A percentile compares a stretch with the other conserved stretches of the same genome.
Evolutionary conservation across 1,139 yeast species (phyloP).

Genomic region (Debaryomyces sp.): DNA sequence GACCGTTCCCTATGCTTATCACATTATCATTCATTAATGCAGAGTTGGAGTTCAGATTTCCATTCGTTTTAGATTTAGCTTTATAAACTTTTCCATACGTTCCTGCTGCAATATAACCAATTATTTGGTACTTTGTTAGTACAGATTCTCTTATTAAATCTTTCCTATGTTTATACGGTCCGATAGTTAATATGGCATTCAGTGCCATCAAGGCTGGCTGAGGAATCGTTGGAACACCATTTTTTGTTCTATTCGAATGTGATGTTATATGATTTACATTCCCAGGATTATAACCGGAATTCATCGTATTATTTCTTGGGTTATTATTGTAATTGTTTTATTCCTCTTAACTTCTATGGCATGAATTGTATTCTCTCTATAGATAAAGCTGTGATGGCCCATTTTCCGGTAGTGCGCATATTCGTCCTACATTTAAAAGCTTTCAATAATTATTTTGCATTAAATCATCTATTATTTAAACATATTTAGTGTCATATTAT

Average conservation of each 20-base stretch:
- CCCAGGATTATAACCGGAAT: slow-evolving; percentile 1
- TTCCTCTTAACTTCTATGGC: not conserved
- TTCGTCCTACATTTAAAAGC: not conserved
- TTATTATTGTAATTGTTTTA: not conserved
- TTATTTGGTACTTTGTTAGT: slow-evolving; percentile 76
- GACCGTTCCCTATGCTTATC: slow-evolving; percentile 10
- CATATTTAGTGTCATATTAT: slow-evolving; percentile 3
- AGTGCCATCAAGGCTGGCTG: slow-evolving; percentile 63
- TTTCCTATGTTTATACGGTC: slow-evolving; percentile 73
- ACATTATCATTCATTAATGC: slow-evolving; percentile 8
- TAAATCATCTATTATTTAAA: slow-evolving; percentile 3
- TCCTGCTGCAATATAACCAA: slow-evolving; percentile 98
- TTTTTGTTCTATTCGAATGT: slow-evolving; percentile 8
- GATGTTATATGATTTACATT: slow-evolving; percentile 2
- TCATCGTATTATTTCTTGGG: not conserved
- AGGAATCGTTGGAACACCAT: slow-evolving; percentile 23
- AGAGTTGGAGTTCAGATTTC: slow-evolving; percentile 7
- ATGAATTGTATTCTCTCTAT: not conserved
- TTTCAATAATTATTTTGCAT: not conserved
- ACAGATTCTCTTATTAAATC: slow-evolving; percentile 74
- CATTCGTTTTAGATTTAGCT: slow-evolving; percentile 56
- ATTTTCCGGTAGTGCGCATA: slow-evolving; percentile 1
- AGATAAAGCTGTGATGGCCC: not conserved
- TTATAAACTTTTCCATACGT: slow-evolving; percentile 97
- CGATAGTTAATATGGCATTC: slow-evolving; percentile 67